These are phyloP conservation scores for Sphagnum tenellum DNA, from an alignment of 225 moss, liverwort and hornwort genomes.

Conservation along the genomic window DNA sequence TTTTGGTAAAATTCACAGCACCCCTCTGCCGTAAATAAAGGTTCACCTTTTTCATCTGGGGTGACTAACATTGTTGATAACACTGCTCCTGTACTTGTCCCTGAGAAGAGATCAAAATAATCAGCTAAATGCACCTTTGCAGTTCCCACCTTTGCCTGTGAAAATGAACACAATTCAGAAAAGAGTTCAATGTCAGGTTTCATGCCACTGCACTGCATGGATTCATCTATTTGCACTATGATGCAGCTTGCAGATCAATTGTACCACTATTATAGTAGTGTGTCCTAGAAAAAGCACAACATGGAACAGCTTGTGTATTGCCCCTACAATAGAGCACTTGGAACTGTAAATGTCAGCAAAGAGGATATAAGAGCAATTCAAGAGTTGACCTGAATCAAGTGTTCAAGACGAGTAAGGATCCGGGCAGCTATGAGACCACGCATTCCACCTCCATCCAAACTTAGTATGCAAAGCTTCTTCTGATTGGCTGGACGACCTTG, in stretches of 20 bases:
- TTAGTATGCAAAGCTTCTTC: constrained; percentile 55
- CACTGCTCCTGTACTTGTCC: constrained; percentile 89
- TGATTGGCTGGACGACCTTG: constrained; percentile 31
- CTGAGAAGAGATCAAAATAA: constrained; percentile 86
- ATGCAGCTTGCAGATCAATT: too few species aligned
- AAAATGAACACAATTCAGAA: not conserved
- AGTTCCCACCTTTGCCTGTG: constrained; percentile 60
- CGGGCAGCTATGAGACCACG: constrained; percentile 91
- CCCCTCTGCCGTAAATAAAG: constrained; percentile 58
- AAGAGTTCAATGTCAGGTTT: too few species aligned
- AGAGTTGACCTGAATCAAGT: constrained; percentile 45
- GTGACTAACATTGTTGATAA: constrained; percentile 65
- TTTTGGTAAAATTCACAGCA: constrained; percentile 75
- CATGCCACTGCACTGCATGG: too few species aligned
- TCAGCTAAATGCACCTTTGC: constrained; percentile 59
- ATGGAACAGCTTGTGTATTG: too few species aligned
- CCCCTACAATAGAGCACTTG: too few species aligned
- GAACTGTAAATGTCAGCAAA: too few species aligned
- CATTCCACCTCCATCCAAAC: constrained; percentile 96
- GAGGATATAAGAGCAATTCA: too few species aligned
- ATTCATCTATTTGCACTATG: too few species aligned
- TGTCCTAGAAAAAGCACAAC: too few species aligned
- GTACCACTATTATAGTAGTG: too few species aligned
- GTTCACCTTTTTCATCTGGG: constrained; percentile 56
- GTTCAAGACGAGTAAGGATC: constrained; percentile 71